Conservation (phyloP, 2,329 filamentous ascomycete species). For the Colletotrichum gloeosporioides region DNA sequence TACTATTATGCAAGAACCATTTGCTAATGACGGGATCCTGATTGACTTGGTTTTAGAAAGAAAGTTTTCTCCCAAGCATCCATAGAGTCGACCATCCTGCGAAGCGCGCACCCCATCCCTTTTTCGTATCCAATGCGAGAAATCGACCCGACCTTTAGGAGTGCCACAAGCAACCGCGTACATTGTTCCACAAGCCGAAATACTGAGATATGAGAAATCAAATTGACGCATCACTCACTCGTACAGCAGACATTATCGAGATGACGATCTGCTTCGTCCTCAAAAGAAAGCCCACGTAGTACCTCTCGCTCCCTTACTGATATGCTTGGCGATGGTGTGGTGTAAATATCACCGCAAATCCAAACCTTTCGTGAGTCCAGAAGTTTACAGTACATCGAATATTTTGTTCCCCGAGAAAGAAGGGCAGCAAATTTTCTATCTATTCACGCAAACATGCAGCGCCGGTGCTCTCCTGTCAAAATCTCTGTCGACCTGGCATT, state of each 20-base stretch:
- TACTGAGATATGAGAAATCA: not conserved
- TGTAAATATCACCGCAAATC: fast-evolving
- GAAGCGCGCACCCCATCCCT: not conserved
- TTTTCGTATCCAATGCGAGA: not conserved
- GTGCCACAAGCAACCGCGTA: not conserved
- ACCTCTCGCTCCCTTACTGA: not conserved
- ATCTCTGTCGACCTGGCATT: fast-evolving
- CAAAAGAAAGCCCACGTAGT: not conserved
- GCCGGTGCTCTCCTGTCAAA: not conserved
- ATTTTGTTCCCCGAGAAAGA: fast-evolving
- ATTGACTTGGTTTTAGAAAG: fast-evolving
- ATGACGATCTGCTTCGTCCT: not conserved
- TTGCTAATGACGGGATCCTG: not conserved
- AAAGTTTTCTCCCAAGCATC: not conserved
- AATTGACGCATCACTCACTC: not conserved
- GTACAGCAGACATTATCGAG: fast-evolving
- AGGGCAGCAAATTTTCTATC: not conserved
- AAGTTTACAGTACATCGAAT: not conserved
- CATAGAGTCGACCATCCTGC: not conserved
- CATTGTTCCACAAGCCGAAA: fast-evolving
- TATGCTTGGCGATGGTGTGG: fast-evolving
- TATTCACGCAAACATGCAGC: not conserved
- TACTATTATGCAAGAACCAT: not conserved
- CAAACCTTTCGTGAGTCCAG: fast-evolving
- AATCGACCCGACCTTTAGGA: fast-evolving